Evolutionary conservation across 1,284 basidiomycete species (phyloP), one percentile per base, ranked within the genome.

Genomic region (Pseudozyma thailandica): DNA sequence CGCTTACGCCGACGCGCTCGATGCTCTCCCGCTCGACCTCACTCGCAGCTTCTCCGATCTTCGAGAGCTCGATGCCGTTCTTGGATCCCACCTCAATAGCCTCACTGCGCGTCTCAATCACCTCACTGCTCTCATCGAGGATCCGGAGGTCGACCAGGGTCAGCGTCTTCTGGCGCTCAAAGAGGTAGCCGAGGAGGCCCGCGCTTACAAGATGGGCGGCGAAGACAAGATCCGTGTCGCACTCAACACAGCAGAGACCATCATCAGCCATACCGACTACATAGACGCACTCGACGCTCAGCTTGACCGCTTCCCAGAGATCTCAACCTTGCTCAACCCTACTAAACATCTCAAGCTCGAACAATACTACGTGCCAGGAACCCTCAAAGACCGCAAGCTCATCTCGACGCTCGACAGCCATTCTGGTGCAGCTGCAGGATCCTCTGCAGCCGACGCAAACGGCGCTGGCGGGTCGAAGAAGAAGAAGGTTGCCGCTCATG

Each of bases 141-240:
- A 90, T 75, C 87, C 89, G 52, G 81, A 84, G 1, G 86, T 87
- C 38, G 85, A 88, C 7, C 91, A 92, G 65, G 89, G 91, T 61
- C 89, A 93, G 74, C 89, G 94, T 37, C 89, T 98, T 50, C 89
- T 90, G 85, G 88, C 94, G 27, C 88, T 99, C 63, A 88, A 90
- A 62, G 92, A 96, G 82, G 93, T 97, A 77, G 93, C 94, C 10
- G 94, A 97, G 65, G 94, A 97, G 84, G 93, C 94, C 0, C 86
- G 88, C 38, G 88, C 91, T 46, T 92, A 97, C 85, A 94, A 94
- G 84, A 89, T 94, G 60, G 96, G 96, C 37, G 93, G 92, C 42
- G 96, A 98, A 83, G 95, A 99, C 89, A 98, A 98, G 87, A 98
- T 98, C 82, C 89, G 94, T 78, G 94, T 98, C 59, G 94, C 94